Evolutionary conservation across 2,329 filamentous ascomycete genomes (phyloP).

Genomic region (Ophiocordyceps robertsii): DNA sequence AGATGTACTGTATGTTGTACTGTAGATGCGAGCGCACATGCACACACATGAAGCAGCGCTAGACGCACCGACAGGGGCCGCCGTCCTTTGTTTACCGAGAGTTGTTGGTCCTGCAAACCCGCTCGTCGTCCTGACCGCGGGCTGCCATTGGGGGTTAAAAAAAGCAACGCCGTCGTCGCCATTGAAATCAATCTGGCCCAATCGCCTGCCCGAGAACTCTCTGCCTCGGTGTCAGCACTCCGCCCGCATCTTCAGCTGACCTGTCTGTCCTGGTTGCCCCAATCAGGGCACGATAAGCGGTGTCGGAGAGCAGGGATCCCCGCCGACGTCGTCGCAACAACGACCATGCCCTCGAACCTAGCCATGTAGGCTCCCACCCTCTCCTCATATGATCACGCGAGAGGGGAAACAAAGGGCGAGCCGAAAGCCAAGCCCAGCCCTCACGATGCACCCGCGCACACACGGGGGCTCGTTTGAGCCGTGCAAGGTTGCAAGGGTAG

Average conservation of each 20-base stretch:
- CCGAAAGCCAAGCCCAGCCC: not conserved
- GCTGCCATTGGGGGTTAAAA: not conserved
- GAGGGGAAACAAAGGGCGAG: not conserved
- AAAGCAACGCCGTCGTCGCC: not conserved
- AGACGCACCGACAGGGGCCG: not conserved
- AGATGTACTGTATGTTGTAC: too few relatives aligned
- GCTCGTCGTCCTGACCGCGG: not conserved
- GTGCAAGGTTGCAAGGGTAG: too few relatives aligned
- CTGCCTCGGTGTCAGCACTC: not conserved
- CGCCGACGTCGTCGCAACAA: not conserved
- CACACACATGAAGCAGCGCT: not conserved
- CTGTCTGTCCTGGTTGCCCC: not conserved
- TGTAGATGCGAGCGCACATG: not conserved
- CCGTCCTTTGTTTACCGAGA: not conserved
- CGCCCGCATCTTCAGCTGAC: not conserved
- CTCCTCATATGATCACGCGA: not conserved
- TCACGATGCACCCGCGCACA: too few relatives aligned
- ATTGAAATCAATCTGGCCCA: not conserved
- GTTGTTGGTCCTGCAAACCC: not conserved
- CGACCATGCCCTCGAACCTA: too few relatives aligned
- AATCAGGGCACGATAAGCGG: conserved; percentile 2
- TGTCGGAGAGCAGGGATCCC: not conserved
- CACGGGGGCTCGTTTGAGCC: too few relatives aligned
- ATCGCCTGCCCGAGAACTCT: not conserved
- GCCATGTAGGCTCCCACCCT: not conserved